Evolutionary conservation across 1,139 yeast species (phyloP).

Genomic region (Suhomyces terraborum): DNA sequence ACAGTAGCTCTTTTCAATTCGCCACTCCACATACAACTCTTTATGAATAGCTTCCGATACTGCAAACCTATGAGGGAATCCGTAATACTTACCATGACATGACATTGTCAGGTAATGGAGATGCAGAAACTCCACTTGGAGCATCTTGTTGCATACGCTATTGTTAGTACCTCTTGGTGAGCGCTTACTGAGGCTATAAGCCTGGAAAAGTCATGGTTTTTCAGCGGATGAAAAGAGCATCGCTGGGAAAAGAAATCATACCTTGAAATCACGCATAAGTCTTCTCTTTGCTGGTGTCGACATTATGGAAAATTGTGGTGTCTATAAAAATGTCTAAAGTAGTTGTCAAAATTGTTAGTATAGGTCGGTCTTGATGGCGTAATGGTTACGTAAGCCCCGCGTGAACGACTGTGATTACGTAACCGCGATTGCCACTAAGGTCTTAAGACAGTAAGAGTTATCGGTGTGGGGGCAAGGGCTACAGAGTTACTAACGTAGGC

Average conservation of each 20-base stretch:
- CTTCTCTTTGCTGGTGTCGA: slow-evolving; percentile 98
- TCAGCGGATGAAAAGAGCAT: not conserved
- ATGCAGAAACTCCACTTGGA: slow-evolving; percentile 96
- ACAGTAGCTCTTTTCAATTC: not conserved
- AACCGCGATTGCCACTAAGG: not conserved
- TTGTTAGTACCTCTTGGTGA: slow-evolving; percentile 18
- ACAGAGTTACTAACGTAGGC: not conserved
- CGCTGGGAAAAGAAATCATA: slow-evolving; percentile 30
- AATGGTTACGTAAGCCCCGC: not conserved
- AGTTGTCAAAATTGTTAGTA: slow-evolving; percentile 1
- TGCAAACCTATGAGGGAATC: not conserved
- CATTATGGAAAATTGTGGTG: slow-evolving; percentile 46
- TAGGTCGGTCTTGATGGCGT: slow-evolving; percentile 1
- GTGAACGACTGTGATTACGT: slow-evolving; percentile 1
- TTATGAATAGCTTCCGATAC: not conserved
- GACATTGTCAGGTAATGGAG: slow-evolving; percentile 95
- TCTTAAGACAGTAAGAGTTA: slow-evolving; percentile 1
- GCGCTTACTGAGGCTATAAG: not conserved
- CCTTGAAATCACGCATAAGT: slow-evolving; percentile 96
- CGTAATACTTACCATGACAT: slow-evolving; percentile 68
- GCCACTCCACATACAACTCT: not conserved
- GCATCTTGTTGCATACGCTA: slow-evolving; percentile 97
- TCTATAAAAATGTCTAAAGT: slow-evolving; percentile 1
- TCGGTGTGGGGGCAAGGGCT: not conserved
- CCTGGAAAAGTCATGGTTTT: not conserved